Evolutionary conservation across 1,139 yeast genomes (phyloP).

Genomic region (Geotrichum europaeum): DNA sequence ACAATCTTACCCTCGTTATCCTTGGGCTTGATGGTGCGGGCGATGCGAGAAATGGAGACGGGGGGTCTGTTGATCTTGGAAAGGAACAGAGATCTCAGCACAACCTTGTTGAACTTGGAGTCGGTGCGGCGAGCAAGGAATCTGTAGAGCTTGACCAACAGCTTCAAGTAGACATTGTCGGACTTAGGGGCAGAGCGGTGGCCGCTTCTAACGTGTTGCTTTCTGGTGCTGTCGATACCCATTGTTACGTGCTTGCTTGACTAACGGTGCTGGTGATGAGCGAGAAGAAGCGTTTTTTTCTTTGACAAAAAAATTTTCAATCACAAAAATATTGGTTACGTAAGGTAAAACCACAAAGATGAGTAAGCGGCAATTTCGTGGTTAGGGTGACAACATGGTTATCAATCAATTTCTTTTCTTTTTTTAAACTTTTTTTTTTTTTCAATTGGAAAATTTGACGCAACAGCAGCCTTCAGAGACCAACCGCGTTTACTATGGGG

Average conservation of each 20-base stretch:
- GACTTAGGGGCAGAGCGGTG: conserved; percentile 99
- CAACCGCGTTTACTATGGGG: not conserved
- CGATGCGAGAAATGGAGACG: conserved; percentile 88
- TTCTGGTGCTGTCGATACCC: conserved; percentile 98
- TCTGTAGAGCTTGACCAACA: conserved; percentile 96
- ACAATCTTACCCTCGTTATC: conserved; percentile 88
- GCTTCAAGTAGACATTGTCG: conserved; percentile 96
- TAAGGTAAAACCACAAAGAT: not conserved
- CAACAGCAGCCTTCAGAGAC: too few species aligned
- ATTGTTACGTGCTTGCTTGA: conserved; percentile 35
- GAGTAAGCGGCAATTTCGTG: not conserved
- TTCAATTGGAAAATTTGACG: too few species aligned
- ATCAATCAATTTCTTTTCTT: too few species aligned
- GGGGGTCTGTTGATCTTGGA: conserved; percentile 99
- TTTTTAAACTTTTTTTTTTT: too few species aligned
- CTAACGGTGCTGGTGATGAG: not conserved
- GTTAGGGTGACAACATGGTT: not conserved
- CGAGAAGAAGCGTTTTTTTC: not conserved
- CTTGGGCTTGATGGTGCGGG: conserved; percentile 74
- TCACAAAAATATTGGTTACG: not conserved
- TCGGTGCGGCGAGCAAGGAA: conserved; percentile 99
- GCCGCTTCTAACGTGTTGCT: conserved; percentile 93
- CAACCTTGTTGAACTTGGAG: conserved; percentile 92
- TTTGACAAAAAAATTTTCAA: not conserved
- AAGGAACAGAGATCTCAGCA: conserved; percentile 90